These are phyloP conservation scores for Alternaria arborescens DNA, from an alignment of 2,329 filamentous ascomycete species.

Conservation along the genomic window DNA sequence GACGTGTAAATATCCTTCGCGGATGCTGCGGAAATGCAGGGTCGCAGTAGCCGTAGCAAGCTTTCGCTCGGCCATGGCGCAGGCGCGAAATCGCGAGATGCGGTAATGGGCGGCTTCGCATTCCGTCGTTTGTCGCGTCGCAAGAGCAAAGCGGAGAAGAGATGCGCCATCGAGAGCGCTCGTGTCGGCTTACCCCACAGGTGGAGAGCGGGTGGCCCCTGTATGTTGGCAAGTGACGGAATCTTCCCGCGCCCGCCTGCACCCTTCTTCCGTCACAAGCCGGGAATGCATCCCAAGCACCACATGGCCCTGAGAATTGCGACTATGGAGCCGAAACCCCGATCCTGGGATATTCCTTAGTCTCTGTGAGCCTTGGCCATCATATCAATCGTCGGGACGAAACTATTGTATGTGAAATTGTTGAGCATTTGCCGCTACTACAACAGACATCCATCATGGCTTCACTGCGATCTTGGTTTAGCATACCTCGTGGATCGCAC, in stretches of 20 bases:
- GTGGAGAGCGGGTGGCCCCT: conserved; percentile 2
- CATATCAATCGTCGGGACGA: background rate
- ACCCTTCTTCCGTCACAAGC: conserved; percentile 37
- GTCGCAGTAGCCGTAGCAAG: conserved; percentile 30
- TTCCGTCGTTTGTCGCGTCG: conserved; percentile 29
- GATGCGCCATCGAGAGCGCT: conserved; percentile 10
- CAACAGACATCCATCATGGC: conserved; percentile 35
- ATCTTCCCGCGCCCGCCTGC: conserved; percentile 34
- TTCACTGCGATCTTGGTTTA: conserved; percentile 63
- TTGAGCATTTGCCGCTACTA: background rate
- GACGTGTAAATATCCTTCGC: conserved; percentile 21
- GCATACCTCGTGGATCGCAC: conserved; percentile 67
- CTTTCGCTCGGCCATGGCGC: conserved; percentile 26
- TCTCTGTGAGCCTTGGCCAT: background rate
- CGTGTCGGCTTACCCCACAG: conserved; percentile 35
- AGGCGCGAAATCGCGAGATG: conserved; percentile 29
- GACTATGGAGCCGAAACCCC: conserved; percentile 23
- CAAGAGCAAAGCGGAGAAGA: conserved; percentile 29
- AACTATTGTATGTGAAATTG: background rate
- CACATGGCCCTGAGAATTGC: conserved; percentile 4
- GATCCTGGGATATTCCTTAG: conserved; percentile 5
- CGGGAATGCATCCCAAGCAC: conserved; percentile 20
- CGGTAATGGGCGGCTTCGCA: conserved; percentile 44
- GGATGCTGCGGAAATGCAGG: conserved; percentile 34
- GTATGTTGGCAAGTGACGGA: conserved; percentile 35